phyloP scores from a whole-genome alignment of 1,284 basidiomycete species.

The Cystobasidium pallidum region DNA sequence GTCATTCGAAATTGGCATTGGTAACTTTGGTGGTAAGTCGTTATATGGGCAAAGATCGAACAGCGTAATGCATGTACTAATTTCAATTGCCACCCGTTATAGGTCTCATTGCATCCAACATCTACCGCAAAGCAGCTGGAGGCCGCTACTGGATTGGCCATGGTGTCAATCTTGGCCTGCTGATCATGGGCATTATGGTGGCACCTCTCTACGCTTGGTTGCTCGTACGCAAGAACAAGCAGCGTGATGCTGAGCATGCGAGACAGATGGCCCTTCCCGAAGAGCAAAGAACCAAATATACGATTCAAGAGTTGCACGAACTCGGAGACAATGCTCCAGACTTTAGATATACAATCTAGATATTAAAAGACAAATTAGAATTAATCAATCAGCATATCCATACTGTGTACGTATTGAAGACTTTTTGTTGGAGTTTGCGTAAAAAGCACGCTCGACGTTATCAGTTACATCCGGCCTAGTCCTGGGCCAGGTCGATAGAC shows the following conservation, averaged over 20 bases:
- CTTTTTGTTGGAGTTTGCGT: too few species aligned
- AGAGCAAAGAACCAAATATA: slow-evolving; percentile 45
- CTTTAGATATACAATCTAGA: slow-evolving; percentile 40
- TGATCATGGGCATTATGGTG: slow-evolving; percentile 66
- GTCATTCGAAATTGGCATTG: slow-evolving; percentile 29
- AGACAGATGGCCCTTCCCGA: slow-evolving; percentile 47
- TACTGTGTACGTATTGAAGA: too few species aligned
- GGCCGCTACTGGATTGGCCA: slow-evolving; percentile 31
- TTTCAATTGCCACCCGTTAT: too few species aligned
- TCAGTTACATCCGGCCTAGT: too few species aligned
- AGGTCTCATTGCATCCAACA: slow-evolving; percentile 65
- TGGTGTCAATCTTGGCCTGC: slow-evolving; percentile 68
- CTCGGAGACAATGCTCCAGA: slow-evolving; percentile 48
- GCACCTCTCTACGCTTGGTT: slow-evolving; percentile 62
- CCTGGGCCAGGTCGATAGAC: too few species aligned
- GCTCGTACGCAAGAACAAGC: slow-evolving; percentile 65
- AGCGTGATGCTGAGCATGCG: slow-evolving; percentile 53
- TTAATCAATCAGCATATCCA: too few species aligned
- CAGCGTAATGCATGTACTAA: too few species aligned
- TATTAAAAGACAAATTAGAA: too few species aligned
- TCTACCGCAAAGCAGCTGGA: slow-evolving; percentile 60
- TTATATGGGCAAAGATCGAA: too few species aligned
- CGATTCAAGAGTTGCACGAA: slow-evolving; percentile 49
- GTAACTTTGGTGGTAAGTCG: slow-evolving; percentile 40
- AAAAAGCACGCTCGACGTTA: too few species aligned